Conservation (phyloP, 768 basidiomycete species). For the Pleurotus tuber-regium region DNA sequence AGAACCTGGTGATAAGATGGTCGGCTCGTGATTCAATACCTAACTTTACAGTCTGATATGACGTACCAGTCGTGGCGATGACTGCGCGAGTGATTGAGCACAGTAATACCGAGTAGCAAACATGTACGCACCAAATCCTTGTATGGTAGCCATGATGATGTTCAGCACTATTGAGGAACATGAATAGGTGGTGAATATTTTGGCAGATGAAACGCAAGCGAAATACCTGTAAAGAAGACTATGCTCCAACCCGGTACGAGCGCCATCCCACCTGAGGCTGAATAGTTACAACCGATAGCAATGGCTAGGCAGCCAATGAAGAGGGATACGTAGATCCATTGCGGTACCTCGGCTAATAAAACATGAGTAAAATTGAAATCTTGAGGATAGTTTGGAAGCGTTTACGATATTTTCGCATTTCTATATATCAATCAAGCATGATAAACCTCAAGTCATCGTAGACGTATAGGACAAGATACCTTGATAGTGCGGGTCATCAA, state of each 20-base stretch:
- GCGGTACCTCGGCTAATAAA: constrained; percentile 40
- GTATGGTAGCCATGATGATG: constrained; percentile 33
- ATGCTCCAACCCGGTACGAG: constrained; percentile 56
- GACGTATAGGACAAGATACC: no score
- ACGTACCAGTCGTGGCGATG: constrained; percentile 33
- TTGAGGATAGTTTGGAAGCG: no score
- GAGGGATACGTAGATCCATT: constrained; percentile 46
- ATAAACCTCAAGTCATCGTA: no score
- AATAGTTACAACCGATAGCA: constrained; percentile 46
- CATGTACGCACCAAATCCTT: constrained; percentile 45
- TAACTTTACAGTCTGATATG: no score
- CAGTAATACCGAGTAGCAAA: no score
- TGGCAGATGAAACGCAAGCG: no score
- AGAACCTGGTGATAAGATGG: constrained; percentile 36
- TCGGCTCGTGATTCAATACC: no score
- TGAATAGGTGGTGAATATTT: no score
- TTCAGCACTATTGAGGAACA: no score
- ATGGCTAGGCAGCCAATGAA: constrained; percentile 45
- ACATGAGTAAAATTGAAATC: no score
- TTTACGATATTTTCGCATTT: constrained; percentile 47
- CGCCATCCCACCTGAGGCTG: constrained; percentile 35
- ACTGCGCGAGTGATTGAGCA: constrained; percentile 24
- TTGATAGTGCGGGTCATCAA: constrained; percentile 50
- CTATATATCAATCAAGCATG: constrained; percentile 24
- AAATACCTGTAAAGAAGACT: constrained; percentile 43